Percentiles rank a stretch among this genome's conserved stretches.
phyloP scores from a whole-genome alignment of 371 early-diverging fungal species.

The Mucor sp. region DNA sequence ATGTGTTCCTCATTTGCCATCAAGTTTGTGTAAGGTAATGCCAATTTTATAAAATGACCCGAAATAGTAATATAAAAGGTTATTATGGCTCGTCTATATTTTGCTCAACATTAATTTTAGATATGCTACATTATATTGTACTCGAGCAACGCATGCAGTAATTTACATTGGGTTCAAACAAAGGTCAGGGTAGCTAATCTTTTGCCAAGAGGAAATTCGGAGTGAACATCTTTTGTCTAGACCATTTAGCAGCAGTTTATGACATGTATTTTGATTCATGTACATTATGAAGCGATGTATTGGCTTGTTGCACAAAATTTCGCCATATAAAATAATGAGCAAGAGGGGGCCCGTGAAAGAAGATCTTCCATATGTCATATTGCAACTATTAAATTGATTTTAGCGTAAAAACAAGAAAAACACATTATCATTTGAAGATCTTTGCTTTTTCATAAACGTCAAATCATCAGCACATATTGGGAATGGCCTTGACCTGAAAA shows the following conservation, averaged over 20 bases:
- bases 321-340: background rate
- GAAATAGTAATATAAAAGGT: background rate
- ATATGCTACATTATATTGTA: background rate
- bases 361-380: background rate
- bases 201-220: background rate
- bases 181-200: background rate
- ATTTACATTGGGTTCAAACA: background rate
- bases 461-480: background rate
- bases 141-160: background rate
- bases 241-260: background rate
- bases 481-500: background rate
- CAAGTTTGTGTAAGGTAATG: background rate
- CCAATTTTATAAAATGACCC: background rate
- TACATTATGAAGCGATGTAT: background rate
- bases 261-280: background rate
- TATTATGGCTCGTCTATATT: background rate
- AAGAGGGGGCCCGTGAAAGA: background rate
- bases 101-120: background rate
- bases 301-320: background rate
- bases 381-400: background rate
- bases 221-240: background rate
- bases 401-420: background rate
- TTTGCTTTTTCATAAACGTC: background rate
- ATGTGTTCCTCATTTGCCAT: background rate
- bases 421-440: background rate